Conservation (phyloP, 345 rosid species). For the Draba incana region DNA sequence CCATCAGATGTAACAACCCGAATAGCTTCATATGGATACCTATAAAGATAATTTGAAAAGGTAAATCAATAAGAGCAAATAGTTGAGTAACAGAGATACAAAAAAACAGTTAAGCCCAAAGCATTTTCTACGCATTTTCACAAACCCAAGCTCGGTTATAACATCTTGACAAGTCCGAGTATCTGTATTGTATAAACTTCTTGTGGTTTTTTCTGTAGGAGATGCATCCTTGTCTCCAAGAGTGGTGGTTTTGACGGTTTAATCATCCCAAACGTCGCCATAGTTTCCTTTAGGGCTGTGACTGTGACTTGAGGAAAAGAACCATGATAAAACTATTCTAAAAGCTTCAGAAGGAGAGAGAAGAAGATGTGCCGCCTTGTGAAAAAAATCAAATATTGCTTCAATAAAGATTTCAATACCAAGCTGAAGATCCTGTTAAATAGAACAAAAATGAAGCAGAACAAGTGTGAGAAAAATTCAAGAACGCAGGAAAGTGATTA, state of each 20-base stretch:
- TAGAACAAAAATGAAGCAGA: neutral
- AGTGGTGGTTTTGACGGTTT: constrained; percentile 49
- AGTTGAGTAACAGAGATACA: constrained; percentile 6
- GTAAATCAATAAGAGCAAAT: neutral
- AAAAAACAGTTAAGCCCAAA: constrained; percentile 4
- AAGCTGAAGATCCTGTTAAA: constrained; percentile 85
- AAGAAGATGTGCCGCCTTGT: constrained; percentile 68
- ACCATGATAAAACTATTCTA: constrained; percentile 47
- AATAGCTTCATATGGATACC: constrained; percentile 97
- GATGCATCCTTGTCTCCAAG: constrained; percentile 64
- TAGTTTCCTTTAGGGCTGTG: constrained; percentile 32
- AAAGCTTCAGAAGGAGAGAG: constrained; percentile 74
- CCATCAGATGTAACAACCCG: constrained; percentile 90
- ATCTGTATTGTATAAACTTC: constrained; percentile 67
- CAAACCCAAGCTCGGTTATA: constrained; percentile 92
- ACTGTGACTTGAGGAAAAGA: constrained; percentile 46
- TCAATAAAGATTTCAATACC: constrained; percentile 82
- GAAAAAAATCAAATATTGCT: constrained; percentile 69
- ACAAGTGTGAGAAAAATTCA: constrained; percentile 2
- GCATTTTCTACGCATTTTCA: neutral
- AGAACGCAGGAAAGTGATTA: neutral
- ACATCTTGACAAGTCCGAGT: constrained; percentile 94
- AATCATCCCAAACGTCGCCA: constrained; percentile 37
- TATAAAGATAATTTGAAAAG: constrained; percentile 29
- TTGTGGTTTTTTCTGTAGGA: constrained; percentile 51